Conservation (phyloP, 2,329 filamentous ascomycete species). For the Escovopsis sp. region DNA sequence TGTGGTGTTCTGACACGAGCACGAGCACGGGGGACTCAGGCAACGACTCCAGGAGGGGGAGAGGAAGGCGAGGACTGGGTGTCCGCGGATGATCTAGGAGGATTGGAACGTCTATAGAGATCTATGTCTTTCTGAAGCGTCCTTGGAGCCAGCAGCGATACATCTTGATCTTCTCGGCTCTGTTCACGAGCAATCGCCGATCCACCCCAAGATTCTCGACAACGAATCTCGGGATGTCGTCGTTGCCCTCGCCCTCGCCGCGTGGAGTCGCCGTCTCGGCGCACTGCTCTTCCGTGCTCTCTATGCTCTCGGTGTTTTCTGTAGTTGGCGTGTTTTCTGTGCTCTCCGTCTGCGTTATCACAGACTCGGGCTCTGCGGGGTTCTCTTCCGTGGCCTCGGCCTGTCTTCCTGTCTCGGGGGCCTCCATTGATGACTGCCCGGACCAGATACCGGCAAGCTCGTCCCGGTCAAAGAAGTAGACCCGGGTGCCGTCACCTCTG, state of each 20-base stretch:
- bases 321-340: no score
- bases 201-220: constrained; percentile 71
- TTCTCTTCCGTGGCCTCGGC: no score
- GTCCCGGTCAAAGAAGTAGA: constrained; percentile 91
- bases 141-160: constrained; percentile 94
- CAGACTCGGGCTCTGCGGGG: constrained; percentile 7
- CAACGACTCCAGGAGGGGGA: no score
- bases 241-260: constrained; percentile 13
- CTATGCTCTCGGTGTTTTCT: no score
- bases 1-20: no score
- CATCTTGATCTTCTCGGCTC: constrained; percentile 87
- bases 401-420: no score
- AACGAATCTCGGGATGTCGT: constrained; percentile 38
- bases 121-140: constrained; percentile 55
- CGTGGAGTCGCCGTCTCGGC: constrained; percentile 2
- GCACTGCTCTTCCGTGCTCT: neutral
- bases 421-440: constrained; percentile 14
- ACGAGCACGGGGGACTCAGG: no score
- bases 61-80: no score
- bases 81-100: no score
- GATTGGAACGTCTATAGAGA: neutral
- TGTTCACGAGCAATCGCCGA: constrained; percentile 79
- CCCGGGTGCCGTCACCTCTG: constrained; percentile 82
- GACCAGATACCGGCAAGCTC: constrained; percentile 72
- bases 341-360: no score